These are phyloP conservation scores for Clonostachys rosea DNA, from an alignment of 2,329 filamentous ascomycete genomes.

Conservation along the genomic window DNA sequence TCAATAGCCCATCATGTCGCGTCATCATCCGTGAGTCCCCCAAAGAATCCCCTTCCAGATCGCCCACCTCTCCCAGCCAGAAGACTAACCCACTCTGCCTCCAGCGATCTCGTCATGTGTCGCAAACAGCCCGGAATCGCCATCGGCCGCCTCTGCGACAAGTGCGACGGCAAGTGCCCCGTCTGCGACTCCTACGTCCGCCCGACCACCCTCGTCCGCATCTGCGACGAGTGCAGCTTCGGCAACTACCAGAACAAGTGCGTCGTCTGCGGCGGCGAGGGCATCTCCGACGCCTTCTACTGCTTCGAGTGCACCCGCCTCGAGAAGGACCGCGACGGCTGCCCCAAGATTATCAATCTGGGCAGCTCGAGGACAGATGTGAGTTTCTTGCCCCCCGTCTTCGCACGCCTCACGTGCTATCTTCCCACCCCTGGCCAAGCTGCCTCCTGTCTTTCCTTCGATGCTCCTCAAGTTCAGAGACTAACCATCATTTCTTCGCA, in stretches of 20 bases:
- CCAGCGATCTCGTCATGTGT: conserved; percentile 96
- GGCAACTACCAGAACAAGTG: conserved; percentile 99
- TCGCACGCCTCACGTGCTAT: background rate
- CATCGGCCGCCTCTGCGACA: conserved; percentile 98
- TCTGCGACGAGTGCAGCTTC: conserved; percentile 99
- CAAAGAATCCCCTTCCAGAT: background rate
- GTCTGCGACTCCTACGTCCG: conserved; percentile 99
- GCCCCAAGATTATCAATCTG: conserved; percentile 98
- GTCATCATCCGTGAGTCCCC: conserved; percentile 77
- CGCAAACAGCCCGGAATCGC: conserved; percentile 97
- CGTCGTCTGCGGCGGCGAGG: conserved; percentile 96
- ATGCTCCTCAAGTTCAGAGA: conserved; percentile 1
- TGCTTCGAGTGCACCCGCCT: conserved; percentile 97
- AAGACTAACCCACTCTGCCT: background rate
- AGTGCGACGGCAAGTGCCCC: conserved; percentile 99
- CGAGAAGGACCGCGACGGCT: conserved; percentile 95
- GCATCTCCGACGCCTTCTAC: conserved; percentile 97
- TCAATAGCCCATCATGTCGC: conserved; percentile 63
- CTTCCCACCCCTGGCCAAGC: background rate
- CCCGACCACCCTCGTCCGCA: conserved; percentile 92
- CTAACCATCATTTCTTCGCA: background rate
- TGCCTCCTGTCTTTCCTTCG: conserved; percentile 16
- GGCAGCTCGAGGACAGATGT: conserved; percentile 94
- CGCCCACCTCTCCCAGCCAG: conserved; percentile 5
- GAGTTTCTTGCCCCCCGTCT: conserved; percentile 14